Base-by-base conservation (phyloP, 768 basidiomycete species). In the Thelephora ganbajun region DNA sequence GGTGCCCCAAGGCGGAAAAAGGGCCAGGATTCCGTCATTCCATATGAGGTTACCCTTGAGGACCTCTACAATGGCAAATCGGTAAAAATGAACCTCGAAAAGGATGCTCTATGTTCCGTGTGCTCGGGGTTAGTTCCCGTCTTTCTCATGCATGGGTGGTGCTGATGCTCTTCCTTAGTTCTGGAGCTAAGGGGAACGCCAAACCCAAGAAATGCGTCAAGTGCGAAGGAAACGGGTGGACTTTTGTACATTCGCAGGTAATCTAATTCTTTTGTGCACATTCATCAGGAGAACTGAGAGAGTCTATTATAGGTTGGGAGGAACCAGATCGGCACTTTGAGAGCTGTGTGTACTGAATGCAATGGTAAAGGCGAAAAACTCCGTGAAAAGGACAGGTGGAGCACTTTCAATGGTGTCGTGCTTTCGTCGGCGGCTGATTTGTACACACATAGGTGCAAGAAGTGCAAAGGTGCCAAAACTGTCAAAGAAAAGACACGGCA, bases 1-100 rank as follows among this genome's bases (percentile, higher is more conserved):
- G 55, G 64, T 35, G 66, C 69, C 14, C 57, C 63, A 45, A 64
- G 70, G 53, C 66, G 74, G 53, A 68, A 68, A 12, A 79, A 76
- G 55, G 83, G 83, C 13, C 71, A 83, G 54, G 80, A 92, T 59
- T 76, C 81, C 18, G 68, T 80, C 42, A 79, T 90, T 53, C 76
- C 80, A 3, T 84, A 93, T 60, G 73, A 87, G 35, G 86, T 94
- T 46, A 83, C 86, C 4, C 71, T 98, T 26, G 93, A 96, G 63
- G 93, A 98, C 61, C 67, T 93, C 18, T 97, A 90, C 65, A 86
- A 83, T 48, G 94, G 93, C 26, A 93, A 92, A 64, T 75, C 73
- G 9, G 81, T 92, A 48, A 86, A 81, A 59, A 79, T 97, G 69
- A 86, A 79, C 55, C 77, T 96, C 70, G 91, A 94, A 64, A 82